These are phyloP conservation scores for Trichoderma orchidacearum DNA, from an alignment of 495 filamentous ascomycete species.

Conservation along the genomic window DNA sequence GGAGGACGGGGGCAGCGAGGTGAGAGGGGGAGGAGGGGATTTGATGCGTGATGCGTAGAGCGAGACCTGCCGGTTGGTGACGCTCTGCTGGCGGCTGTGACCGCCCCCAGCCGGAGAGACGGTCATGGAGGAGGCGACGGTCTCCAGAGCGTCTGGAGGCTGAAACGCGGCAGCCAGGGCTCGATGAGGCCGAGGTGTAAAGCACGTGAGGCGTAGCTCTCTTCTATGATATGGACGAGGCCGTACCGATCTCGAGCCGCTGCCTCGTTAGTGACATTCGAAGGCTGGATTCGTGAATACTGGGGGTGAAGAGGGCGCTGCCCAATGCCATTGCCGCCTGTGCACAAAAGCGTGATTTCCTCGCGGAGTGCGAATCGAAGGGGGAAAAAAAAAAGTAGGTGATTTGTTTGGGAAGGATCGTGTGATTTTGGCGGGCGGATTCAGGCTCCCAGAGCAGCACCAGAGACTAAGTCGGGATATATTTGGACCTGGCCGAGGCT, in stretches of 20 bases:
- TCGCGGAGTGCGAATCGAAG: background rate
- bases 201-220: background rate
- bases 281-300: background rate
- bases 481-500: no score
- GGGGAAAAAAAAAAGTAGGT: background rate
- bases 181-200: background rate
- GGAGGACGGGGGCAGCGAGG: background rate
- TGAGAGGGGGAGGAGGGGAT: background rate
- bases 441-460: no score
- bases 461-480: no score
- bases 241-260: background rate
- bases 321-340: background rate
- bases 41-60: background rate
- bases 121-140: background rate
- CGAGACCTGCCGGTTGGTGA: background rate
- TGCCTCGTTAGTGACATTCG: background rate
- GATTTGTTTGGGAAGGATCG: no score
- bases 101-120: background rate
- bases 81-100: background rate
- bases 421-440: no score
- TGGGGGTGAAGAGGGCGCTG: background rate
- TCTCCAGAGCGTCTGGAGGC: background rate
- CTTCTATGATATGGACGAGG: background rate
- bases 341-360: background rate
- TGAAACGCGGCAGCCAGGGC: no score